These are phyloP conservation scores for Ustilago nuda DNA, from an alignment of 1,284 basidiomycete genomes.

Conservation along the genomic window DNA sequence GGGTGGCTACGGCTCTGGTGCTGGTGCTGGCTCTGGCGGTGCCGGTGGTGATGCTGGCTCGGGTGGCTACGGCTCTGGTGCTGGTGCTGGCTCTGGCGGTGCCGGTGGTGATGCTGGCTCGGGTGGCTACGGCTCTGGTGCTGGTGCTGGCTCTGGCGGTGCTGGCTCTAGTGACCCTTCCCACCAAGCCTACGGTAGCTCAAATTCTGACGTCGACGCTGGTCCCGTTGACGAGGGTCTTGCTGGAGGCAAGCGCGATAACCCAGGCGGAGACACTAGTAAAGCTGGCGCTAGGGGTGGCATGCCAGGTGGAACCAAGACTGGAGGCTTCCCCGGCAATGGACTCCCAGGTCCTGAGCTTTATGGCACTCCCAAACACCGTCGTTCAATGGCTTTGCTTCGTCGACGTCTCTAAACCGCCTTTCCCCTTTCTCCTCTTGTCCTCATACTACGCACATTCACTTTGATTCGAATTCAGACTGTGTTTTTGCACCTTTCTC, in stretches of 20 bases:
- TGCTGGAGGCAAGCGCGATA: conserved; percentile 16
- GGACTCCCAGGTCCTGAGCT: background rate
- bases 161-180: conserved; percentile 2
- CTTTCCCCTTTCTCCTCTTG: background rate
- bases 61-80: background rate
- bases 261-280: background rate
- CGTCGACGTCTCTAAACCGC: conserved; percentile 11
- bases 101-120: conserved; percentile 6
- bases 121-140: background rate
- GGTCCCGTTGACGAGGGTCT: conserved; percentile 18
- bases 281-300: conserved; percentile 5
- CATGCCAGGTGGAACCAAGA: background rate
- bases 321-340: background rate
- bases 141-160: conserved; percentile 8
- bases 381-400: conserved; percentile 16
- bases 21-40: conserved; percentile 5
- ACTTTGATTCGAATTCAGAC: background rate
- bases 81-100: no score
- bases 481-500: background rate
- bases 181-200: conserved; percentile 6
- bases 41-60: conserved; percentile 6
- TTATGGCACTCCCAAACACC: conserved; percentile 6
- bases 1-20: background rate
- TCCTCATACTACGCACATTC: background rate
- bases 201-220: background rate